Base-by-base conservation (phyloP, 2,329 filamentous ascomycete genomes). In the Colletotrichum nymphaeae region DNA sequence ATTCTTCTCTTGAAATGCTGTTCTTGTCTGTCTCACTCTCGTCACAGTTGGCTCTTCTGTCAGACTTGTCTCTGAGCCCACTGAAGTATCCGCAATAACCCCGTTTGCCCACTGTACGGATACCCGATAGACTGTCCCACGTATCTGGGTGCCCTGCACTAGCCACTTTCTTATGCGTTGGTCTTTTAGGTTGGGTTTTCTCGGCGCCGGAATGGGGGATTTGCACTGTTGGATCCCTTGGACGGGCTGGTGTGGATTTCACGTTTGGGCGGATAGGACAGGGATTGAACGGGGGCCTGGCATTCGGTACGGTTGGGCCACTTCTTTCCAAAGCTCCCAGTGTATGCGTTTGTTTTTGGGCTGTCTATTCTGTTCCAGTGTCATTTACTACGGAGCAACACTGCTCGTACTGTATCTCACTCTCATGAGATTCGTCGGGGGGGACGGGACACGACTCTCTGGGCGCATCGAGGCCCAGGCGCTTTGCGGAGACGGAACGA, bases 381-480 rank as follows among this genome's bases (percentile, higher is more conserved):
- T 22, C 37, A 11, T n/a, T 60, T 42, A 24, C 12, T 60, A 49
- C 19, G 16, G 19, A 22, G 42, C 8, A 49, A n/a, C 42, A n/a
- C 19, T 49, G 8, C 8, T 22, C 42, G n/a, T 49, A 49, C 42
- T 49, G 42, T 49, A 49, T 11, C 42, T 49, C 42, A 49, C 42
- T n/a, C 42, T 60, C 19, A 16, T 5, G 6, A 42, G 16, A 24
- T 49, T 63, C n/a, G 35, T 9, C 53, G 26, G 35, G n/a, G 53
- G 52, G 5, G 0, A 64, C 26, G 32, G 42, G 22, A 35, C n/a
- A 30, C 12, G 28, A 12, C 37, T 42, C 64, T 56, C 56, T 68
- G 69, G 30, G 64, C 69, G 60, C 64, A 22, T 11, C n/a, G 37
- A 26, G 66, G 67, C 22, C 67, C 55, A 70, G 59, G 60, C 55